Evolutionary conservation across 1,139 yeast genomes (phyloP), one percentile per base, ranked within the genome.

Genomic region (Kluyveromyces sp.): DNA sequence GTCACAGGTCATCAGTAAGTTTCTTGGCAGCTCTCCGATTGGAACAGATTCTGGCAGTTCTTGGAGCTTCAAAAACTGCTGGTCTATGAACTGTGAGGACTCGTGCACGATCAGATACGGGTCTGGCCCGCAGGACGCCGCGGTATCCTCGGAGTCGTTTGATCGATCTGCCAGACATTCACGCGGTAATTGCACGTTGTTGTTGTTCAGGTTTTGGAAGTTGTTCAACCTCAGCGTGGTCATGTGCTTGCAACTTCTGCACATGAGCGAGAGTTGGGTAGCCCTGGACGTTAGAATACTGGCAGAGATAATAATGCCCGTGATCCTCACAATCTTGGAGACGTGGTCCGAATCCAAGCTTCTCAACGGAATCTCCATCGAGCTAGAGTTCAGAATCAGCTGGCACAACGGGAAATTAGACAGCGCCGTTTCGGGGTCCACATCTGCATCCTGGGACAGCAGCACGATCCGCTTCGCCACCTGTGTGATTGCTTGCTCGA

Each of bases 1-100:
- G 61, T 94, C 98, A 17, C 89, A 86, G 41, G 94, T 86, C 53
- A 94, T 71, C 49, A 87, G 65, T 41, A 94, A 83, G 58, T 92
- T 95, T 55, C 99, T 78, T 12, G 99, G 99, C 89, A 92, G 83
- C 68, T 92, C 99, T 50, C 99, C 98, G 17, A 92, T 95, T 2
- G 98, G 99, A 1, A 92, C 97, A 83, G 86, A 84, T 63, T 92
- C 98, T 12, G 98, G 97, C 13, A 94, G 75, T 61, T 92, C 99
- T 63, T 92, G 99, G 44, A 94, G 72, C 62, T 94, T 94, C 58
- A 94, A 73, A 20, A 84, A 80, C 64, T 94, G 99, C 63, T 94
- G 97, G 65, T 94, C 98, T 46, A 92, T 83, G 61, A 89, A 94
- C 15, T 77, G 71, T 1, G 96, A 88, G 60, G 87, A 85, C 61